Evolutionary conservation across 1,284 basidiomycete genomes (phyloP).

Genomic region (Sporisorium reilianum): DNA sequence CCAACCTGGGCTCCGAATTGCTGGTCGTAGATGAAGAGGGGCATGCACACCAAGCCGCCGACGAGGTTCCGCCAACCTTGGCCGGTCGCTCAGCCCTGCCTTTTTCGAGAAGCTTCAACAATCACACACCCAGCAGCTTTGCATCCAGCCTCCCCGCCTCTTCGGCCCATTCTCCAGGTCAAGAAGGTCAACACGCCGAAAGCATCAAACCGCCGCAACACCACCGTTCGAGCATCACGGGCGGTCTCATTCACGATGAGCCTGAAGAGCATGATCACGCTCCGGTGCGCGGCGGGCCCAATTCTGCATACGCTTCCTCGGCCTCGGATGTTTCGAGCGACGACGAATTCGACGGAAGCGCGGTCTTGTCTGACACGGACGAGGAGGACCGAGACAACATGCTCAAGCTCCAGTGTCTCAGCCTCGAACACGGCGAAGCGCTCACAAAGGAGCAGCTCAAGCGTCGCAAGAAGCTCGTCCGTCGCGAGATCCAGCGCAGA

Average conservation of each 20-base stretch:
- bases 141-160: constrained; percentile 16
- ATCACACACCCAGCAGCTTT: constrained; percentile 28
- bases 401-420: constrained; percentile 23
- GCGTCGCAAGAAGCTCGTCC: constrained; percentile 51
- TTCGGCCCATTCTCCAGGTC: constrained; percentile 4
- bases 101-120: constrained; percentile 28
- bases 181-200: constrained; percentile 4
- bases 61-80: background rate
- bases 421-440: constrained; percentile 53
- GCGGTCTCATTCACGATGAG: constrained; percentile 30
- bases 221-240: constrained; percentile 29
- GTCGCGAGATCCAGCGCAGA: constrained; percentile 44
- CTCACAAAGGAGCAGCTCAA: constrained; percentile 56
- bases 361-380: constrained; percentile 24
- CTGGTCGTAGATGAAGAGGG: constrained; percentile 51
- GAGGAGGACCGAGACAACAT: constrained; percentile 25
- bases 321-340: constrained; percentile 34
- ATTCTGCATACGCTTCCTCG: constrained; percentile 13
- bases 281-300: constrained; percentile 2
- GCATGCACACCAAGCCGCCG: constrained; percentile 16
- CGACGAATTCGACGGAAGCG: constrained; percentile 35
- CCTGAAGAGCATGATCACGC: constrained; percentile 31
- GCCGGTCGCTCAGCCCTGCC: constrained; percentile 7
- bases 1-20: constrained; percentile 23
- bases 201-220: constrained; percentile 3